phyloP scores from a whole-genome alignment of 352 stramenopile genomes.

The Pythium periplocum region DNA sequence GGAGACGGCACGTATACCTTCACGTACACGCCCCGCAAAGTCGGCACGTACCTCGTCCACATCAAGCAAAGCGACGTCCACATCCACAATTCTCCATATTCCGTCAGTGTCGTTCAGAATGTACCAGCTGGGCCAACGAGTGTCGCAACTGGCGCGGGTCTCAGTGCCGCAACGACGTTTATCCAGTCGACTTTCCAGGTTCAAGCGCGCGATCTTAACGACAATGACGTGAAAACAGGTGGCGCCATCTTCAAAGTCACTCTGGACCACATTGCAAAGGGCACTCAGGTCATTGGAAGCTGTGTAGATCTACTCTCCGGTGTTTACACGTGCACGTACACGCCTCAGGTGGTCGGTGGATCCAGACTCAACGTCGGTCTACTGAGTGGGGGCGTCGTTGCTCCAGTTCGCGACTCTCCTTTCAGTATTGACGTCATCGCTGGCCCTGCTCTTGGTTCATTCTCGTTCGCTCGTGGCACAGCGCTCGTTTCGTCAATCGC shows the following conservation, averaged over 20 bases:
- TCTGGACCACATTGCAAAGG: constrained; percentile 30
- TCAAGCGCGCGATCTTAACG: constrained; percentile 43
- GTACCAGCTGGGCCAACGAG: constrained; percentile 34
- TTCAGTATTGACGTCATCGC: constrained; percentile 44
- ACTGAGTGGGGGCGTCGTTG: constrained; percentile 8
- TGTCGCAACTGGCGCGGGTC: constrained; percentile 28
- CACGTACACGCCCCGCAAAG: constrained; percentile 25
- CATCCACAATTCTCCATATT: constrained; percentile 62
- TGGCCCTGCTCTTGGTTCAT: constrained; percentile 39
- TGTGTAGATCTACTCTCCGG: constrained; percentile 56
- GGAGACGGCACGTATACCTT: constrained; percentile 27
- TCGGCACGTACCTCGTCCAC: constrained; percentile 30
- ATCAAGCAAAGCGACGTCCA: constrained; percentile 32
- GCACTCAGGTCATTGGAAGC: constrained; percentile 24
- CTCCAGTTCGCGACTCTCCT: constrained; percentile 36
- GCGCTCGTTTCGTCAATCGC: constrained; percentile 53
- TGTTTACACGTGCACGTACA: constrained; percentile 60
- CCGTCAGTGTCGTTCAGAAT: constrained; percentile 43
- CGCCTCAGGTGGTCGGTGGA: constrained; percentile 31
- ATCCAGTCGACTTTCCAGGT: constrained; percentile 57
- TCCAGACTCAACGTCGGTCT: constrained; percentile 33
- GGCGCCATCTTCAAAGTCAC: constrained; percentile 32
- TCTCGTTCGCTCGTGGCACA: constrained; percentile 31
- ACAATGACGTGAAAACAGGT: constrained; percentile 42
- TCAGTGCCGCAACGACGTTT: constrained; percentile 39